Conservation (phyloP, 306 rosid genomes). For the Myrica gale region DNA sequence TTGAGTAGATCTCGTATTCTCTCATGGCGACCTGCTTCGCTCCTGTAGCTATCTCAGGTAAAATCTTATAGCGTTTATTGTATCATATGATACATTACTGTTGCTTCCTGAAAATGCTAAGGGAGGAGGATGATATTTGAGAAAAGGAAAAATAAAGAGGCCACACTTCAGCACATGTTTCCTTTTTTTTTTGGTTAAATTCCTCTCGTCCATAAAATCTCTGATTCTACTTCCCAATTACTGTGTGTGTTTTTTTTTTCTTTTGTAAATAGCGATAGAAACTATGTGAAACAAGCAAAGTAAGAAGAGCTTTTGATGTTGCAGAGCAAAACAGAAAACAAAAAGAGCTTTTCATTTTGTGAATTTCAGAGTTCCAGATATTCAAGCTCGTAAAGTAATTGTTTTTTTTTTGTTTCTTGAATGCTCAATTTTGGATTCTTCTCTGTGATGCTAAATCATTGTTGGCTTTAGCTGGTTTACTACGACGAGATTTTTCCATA, state of each 20-base stretch:
- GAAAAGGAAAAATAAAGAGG: background rate
- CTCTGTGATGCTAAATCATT: background rate
- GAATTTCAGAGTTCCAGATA: background rate
- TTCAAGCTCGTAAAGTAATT: background rate
- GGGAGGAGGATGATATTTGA: background rate
- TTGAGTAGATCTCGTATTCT: slow-evolving; percentile 11
- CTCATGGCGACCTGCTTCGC: slow-evolving; percentile 62
- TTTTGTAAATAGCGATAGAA: no score
- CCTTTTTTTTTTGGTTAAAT: background rate
- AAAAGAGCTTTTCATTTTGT: background rate
- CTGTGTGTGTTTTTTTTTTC: no score
- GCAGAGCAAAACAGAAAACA: background rate
- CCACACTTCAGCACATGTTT: background rate
- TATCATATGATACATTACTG: background rate
- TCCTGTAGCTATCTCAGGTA: slow-evolving; percentile 46
- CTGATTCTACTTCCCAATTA: background rate
- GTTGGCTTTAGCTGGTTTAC: background rate
- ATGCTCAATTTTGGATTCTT: background rate
- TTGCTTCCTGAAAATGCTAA: background rate
- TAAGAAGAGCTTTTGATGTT: no score
- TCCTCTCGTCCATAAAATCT: background rate
- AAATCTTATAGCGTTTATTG: background rate
- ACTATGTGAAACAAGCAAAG: no score
- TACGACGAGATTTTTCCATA: background rate
- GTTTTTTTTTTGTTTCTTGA: background rate